These are phyloP conservation scores for Xylaria palmicola DNA, from an alignment of 495 filamentous ascomycete species.

Conservation along the genomic window DNA sequence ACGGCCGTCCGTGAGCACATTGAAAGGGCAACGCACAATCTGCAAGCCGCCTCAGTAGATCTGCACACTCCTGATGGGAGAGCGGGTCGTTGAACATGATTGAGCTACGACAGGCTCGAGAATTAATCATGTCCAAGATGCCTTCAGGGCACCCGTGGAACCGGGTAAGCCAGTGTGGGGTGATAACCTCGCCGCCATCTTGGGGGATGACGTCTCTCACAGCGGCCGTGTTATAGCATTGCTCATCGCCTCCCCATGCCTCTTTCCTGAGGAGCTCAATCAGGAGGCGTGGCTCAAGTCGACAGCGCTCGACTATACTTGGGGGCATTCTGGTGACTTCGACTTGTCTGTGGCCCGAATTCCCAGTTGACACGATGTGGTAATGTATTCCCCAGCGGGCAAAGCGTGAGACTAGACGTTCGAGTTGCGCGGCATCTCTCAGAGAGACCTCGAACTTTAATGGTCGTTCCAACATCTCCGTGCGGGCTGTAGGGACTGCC, in stretches of 20 bases:
- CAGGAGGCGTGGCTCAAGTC: conserved; percentile 64
- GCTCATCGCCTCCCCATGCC: conserved; percentile 55
- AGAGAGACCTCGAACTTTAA: conserved; percentile 60
- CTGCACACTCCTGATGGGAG: conserved; percentile 61
- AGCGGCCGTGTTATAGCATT: conserved; percentile 7
- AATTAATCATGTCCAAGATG: conserved; percentile 86
- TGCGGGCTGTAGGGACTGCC: conserved; percentile 17
- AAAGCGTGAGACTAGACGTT: conserved; percentile 55
- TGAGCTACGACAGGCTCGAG: conserved; percentile 82
- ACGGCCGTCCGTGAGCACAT: conserved; percentile 84
- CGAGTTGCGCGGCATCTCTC: conserved; percentile 59
- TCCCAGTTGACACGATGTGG: conserved; percentile 25
- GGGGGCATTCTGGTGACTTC: conserved; percentile 61
- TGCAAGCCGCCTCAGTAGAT: conserved; percentile 61
- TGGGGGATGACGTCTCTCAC: background rate
- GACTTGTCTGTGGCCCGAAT: conserved; percentile 29
- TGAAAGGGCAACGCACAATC: conserved; percentile 84
- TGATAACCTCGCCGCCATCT: conserved; percentile 4
- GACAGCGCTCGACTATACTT: conserved; percentile 73
- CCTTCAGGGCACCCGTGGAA: conserved; percentile 69
- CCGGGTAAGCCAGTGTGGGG: conserved; percentile 52
- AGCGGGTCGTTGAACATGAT: conserved; percentile 96
- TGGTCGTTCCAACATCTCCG: conserved; percentile 45
- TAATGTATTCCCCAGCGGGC: conserved; percentile 71
- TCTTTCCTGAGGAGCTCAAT: conserved; percentile 73